Evolutionary conservation across 805 yeast species (phyloP).

Genomic region (Barnettozyma vustinii): DNA sequence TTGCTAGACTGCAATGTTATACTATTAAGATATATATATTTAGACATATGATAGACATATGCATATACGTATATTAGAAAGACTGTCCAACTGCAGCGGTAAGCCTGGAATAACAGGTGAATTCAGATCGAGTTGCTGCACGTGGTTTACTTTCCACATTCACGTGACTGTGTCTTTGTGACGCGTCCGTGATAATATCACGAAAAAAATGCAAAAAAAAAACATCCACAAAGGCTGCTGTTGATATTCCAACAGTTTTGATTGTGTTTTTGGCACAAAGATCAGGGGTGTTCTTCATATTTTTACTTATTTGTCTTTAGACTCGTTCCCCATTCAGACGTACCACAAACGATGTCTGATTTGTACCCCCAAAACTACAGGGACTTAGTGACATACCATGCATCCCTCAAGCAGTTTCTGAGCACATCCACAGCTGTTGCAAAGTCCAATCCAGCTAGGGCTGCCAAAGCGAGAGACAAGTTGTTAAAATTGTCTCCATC

Average conservation of each 20-base stretch:
- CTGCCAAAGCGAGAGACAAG: constrained; percentile 81
- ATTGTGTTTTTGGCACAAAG: not conserved
- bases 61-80: too few species aligned
- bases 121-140: too few species aligned
- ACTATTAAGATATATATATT: too few species aligned
- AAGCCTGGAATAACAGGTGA: too few species aligned
- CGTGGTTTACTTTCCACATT: not conserved
- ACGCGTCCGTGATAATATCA: not conserved
- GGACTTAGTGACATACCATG: constrained; percentile 19
- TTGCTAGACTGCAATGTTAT: too few species aligned
- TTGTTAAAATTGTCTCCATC: constrained; percentile 70
- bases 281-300: too few species aligned
- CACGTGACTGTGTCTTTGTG: not conserved
- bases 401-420: constrained; percentile 22
- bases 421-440: constrained; percentile 18
- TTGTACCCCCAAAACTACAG: constrained; percentile 13
- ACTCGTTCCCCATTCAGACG: not conserved
- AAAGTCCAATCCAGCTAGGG: constrained; percentile 40
- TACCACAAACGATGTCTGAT: constrained; percentile 12
- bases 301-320: not conserved
- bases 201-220: not conserved
- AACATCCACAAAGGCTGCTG: not conserved
- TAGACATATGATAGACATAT: too few species aligned
- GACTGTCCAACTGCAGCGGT: too few species aligned
- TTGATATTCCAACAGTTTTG: not conserved